Evolutionary conservation across 345 rosid species (phyloP).

Genomic region (Eucalyptus dawsonii): DNA sequence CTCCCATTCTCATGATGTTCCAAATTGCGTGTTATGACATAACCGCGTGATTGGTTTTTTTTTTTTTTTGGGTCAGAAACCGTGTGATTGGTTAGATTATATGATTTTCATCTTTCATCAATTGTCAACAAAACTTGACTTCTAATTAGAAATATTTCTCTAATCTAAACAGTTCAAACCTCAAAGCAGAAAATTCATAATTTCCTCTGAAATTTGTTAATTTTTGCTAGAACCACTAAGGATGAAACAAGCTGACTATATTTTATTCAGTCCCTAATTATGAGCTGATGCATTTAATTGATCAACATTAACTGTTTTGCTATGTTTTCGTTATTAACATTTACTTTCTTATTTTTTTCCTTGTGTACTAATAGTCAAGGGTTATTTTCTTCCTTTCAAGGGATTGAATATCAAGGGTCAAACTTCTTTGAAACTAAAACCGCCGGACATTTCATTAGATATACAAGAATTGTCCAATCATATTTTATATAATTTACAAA

Average conservation of each 20-base stretch:
- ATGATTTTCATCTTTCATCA: background rate
- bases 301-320: background rate
- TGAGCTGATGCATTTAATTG: background rate
- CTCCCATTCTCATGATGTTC: background rate
- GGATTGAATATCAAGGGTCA: background rate
- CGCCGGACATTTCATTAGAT: background rate
- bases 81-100: background rate
- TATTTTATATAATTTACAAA: no score
- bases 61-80: no score
- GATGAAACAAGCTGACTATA: background rate
- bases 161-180: background rate
- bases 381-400: background rate
- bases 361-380: background rate
- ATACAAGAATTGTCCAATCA: no score
- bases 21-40: background rate
- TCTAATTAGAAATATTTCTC: background rate
- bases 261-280: background rate
- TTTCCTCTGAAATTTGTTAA: background rate
- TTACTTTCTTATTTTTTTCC: background rate
- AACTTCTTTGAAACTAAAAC: background rate
- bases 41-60: rapidly evolving
- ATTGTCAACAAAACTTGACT: background rate
- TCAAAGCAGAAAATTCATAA: background rate
- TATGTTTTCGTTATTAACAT: background rate
- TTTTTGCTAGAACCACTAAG: background rate